Conservation (phyloP, 2,329 filamentous ascomycete species). For the Pseudonectria foliicola region DNA sequence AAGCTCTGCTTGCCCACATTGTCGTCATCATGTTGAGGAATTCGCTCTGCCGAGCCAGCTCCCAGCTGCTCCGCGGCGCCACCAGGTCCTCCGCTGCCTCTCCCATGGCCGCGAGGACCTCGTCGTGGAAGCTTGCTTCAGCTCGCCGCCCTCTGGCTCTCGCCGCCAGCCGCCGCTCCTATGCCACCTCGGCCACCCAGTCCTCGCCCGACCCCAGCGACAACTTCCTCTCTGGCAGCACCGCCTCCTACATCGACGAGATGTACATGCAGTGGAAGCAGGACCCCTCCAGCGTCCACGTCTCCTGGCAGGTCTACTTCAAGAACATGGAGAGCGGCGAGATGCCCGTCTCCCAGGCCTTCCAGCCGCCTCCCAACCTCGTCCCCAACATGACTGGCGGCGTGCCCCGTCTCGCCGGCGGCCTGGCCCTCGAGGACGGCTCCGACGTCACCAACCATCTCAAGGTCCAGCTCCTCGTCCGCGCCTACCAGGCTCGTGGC, state of each 20-base stretch:
- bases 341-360: constrained; percentile 96
- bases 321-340: constrained; percentile 97
- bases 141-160: constrained; percentile 43
- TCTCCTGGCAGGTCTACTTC: constrained; percentile 99
- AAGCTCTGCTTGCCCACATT: constrained; percentile 11
- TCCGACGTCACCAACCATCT: constrained; percentile 90
- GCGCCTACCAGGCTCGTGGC: constrained; percentile 94
- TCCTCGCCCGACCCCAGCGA: constrained; percentile 73
- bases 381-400: constrained; percentile 75
- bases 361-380: constrained; percentile 89
- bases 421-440: constrained; percentile 59
- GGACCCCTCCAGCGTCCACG: constrained; percentile 86
- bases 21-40: constrained; percentile 63
- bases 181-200: constrained; percentile 46
- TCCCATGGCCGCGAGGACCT: constrained; percentile 29
- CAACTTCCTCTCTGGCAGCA: constrained; percentile 93
- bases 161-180: constrained; percentile 43
- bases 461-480: constrained; percentile 94
- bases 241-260: constrained; percentile 98
- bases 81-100: constrained; percentile 40
- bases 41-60: constrained; percentile 58
- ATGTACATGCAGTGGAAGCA: constrained; percentile 99
- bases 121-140: constrained; percentile 38
- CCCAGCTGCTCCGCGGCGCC: constrained; percentile 52
- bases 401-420: constrained; percentile 65